phyloP scores from a whole-genome alignment of 768 basidiomycete species.

The Lenzites betulinus region DNA sequence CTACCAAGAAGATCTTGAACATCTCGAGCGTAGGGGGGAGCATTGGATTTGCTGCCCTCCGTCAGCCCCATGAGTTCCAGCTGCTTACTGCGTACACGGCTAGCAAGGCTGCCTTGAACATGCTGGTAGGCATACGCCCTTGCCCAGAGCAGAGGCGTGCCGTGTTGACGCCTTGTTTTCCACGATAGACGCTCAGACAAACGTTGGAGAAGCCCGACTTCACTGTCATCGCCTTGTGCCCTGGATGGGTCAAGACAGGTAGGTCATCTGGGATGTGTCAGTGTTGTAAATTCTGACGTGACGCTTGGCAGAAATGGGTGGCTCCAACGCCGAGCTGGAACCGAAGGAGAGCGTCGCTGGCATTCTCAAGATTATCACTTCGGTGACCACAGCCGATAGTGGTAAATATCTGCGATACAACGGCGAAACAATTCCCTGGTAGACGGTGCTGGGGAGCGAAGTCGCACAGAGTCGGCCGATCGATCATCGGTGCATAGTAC shows the following conservation, averaged over 20 bases:
- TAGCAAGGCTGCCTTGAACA: slow-evolving; percentile 40
- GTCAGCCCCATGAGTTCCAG: background rate
- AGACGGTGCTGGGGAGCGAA: too few species aligned
- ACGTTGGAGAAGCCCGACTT: slow-evolving; percentile 10
- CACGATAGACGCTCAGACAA: slow-evolving; percentile 20
- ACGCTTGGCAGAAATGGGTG: slow-evolving; percentile 6
- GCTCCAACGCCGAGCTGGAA: background rate
- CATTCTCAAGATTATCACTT: background rate
- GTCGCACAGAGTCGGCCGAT: too few species aligned
- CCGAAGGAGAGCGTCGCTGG: background rate
- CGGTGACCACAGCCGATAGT: background rate
- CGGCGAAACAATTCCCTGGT: background rate
- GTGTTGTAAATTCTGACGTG: too few species aligned
- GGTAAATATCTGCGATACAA: slow-evolving; percentile 1
- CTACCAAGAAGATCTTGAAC: slow-evolving; percentile 37
- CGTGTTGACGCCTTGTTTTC: too few species aligned
- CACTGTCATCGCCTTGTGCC: slow-evolving; percentile 6
- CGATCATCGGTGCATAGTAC: too few species aligned
- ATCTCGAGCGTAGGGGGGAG: slow-evolving; percentile 35
- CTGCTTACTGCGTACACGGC: slow-evolving; percentile 34
- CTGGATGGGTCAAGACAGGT: slow-evolving; percentile 20
- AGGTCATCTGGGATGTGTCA: background rate
- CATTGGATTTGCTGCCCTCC: slow-evolving; percentile 20
- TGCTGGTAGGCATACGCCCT: slow-evolving; percentile 34
- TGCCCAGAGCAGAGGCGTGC: background rate